These are phyloP conservation scores for Sistotremastrum niveocremeum DNA, from an alignment of 768 basidiomycete species.

Conservation along the genomic window DNA sequence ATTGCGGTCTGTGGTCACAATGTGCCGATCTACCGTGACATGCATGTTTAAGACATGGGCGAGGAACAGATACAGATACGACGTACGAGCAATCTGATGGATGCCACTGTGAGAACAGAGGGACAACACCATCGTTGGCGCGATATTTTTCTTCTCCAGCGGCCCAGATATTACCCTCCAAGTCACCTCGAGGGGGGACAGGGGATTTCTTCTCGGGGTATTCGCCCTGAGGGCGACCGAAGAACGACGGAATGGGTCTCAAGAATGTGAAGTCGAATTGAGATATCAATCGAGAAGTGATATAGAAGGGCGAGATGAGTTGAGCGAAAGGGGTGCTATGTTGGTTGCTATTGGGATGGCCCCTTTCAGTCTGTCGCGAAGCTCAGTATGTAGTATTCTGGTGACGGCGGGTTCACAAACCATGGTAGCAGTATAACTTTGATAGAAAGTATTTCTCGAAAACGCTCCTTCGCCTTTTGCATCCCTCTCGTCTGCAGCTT, in stretches of 20 bases:
- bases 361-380: neutral
- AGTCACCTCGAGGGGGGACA: neutral
- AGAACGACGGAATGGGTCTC: constrained; percentile 23
- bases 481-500: constrained; percentile 31
- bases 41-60: constrained; percentile 4
- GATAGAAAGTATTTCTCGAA: constrained; percentile 27
- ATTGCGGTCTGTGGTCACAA: neutral
- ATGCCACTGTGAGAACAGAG: constrained; percentile 39
- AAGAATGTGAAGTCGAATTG: constrained; percentile 26
- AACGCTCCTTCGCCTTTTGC: constrained; percentile 22
- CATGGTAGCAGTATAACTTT: constrained; percentile 27
- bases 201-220: too few relatives aligned
- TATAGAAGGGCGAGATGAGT: constrained; percentile 12
- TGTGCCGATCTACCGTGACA: neutral
- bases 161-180: constrained; percentile 2
- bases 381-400: neutral
- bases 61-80: neutral
- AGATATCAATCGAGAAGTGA: constrained; percentile 19
- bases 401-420: constrained; percentile 10
- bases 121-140: constrained; percentile 37
- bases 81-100: constrained; percentile 30
- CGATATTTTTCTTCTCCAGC: constrained; percentile 16
- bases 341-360: neutral
- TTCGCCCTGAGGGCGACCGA: neutral
- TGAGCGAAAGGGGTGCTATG: neutral